These are phyloP conservation scores for Salvia splendens DNA, from an alignment of 257 asterid species.

Conservation along the genomic window DNA sequence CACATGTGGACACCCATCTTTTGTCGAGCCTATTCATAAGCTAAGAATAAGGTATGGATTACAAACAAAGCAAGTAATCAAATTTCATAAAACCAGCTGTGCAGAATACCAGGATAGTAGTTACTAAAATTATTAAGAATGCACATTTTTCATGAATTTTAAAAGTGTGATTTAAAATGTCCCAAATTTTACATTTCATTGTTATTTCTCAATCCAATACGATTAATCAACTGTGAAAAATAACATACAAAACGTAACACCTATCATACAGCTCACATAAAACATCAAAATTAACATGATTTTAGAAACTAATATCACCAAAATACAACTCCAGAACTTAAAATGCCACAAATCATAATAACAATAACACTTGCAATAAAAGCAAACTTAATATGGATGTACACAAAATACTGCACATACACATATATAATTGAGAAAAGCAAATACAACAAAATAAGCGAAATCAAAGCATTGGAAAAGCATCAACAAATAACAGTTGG, in stretches of 20 bases:
- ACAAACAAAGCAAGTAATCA: constrained; percentile 26
- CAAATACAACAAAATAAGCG: constrained; percentile 18
- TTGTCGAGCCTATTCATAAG: constrained; percentile 2
- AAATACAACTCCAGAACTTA: no score
- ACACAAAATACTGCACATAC: constrained; percentile 18
- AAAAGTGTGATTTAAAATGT: no score
- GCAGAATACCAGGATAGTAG: no score
- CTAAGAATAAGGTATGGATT: constrained; percentile 10
- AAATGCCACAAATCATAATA: constrained; percentile 19
- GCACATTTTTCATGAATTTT: no score
- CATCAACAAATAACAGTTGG: constrained; percentile 29
- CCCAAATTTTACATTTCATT: no score
- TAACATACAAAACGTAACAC: no score
- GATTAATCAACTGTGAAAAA: no score
- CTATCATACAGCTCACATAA: no score
- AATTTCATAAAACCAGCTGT: constrained; percentile 32
- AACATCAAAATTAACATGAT: no score
- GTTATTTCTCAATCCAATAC: no score
- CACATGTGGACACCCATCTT: background rate
- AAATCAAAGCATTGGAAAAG: background rate
- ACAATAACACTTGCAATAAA: background rate
- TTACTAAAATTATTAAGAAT: no score
- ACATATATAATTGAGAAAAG: constrained; percentile 13
- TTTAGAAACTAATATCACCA: no score
- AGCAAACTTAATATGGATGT: constrained; percentile 26